Conservation (phyloP, 345 rosid species). For the Populus ilicifolia region DNA sequence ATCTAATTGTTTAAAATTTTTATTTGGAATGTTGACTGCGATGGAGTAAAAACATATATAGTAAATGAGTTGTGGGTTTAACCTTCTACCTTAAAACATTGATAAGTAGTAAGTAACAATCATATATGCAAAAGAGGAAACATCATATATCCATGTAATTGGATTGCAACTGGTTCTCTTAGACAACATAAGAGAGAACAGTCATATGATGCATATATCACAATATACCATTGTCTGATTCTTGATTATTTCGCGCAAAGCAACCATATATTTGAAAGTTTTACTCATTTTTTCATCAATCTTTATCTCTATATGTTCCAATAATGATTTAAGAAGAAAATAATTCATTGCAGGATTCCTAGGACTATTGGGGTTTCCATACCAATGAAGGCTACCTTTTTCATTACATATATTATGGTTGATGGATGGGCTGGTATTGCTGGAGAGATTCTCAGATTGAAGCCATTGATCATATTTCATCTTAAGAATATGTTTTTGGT, state of each 20-base stretch:
- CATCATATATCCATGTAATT: neutral
- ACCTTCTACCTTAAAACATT: neutral
- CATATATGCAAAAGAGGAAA: neutral
- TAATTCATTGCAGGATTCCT: conserved; percentile 61
- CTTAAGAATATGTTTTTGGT: conserved; percentile 88
- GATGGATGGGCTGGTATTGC: conserved; percentile 99
- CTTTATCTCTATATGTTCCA: neutral
- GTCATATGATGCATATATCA: neutral
- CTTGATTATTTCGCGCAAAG: neutral
- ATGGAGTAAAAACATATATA: neutral
- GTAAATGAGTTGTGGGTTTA: neutral
- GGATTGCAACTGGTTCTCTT: neutral
- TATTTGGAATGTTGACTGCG: neutral
- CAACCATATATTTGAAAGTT: too few relatives aligned
- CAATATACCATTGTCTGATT: neutral
- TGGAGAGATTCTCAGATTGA: conserved; percentile 80
- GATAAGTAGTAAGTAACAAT: neutral
- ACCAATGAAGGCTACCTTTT: conserved; percentile 99
- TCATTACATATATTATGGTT: conserved; percentile 88
- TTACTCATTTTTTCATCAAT: neutral
- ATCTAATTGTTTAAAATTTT: neutral
- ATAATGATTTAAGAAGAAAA: neutral
- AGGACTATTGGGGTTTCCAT: conserved; percentile 93
- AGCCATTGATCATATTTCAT: conserved; percentile 80
- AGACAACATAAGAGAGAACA: neutral